Base-by-base conservation (phyloP, 31 red algal species). In the Endocladia muricata region DNA sequence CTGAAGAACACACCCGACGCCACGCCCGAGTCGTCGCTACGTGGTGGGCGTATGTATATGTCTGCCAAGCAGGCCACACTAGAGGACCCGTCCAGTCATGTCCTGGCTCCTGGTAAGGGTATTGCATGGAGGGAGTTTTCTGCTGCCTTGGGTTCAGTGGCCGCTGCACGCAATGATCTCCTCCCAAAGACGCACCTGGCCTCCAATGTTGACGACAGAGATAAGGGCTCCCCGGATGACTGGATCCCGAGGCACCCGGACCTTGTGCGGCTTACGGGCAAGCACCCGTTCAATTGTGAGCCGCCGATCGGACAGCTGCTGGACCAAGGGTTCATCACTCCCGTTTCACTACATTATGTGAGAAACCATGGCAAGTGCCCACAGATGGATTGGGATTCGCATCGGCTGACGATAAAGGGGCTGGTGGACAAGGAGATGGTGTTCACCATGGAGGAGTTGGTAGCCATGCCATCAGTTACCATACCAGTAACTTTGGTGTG, bases 201-300 rank as follows among this genome's bases (percentile, higher is more conserved):
- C 36, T 34, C 36, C 1, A 79, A 94, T 17, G 44, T 92, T 3
- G 89, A 93, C 44, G 74, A 57, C 11, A 74, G 81, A 7, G 94
- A 97, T 52, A 49, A 67, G 13, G 82, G 77, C 21, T 85, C 84
- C 15, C 94, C 94, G 1, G 94, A 97, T 49, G 71, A 77, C 3
- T 97, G 94, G 94, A 78, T 97, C 54, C 86, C 94, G 13, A 69
- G 94, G 37, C 85, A 93, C 66, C 79, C 79, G 2, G 89, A 51
- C n/a, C 40, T 93, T 56, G 74, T 97, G 2, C 79, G 94, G 4
- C 75, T 97, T 32, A 97, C 94, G 19, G 94, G 94, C 11, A 84
- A 89, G 56, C 94, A 97, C 74, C 94, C 94, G 26, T 97, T 97
- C 74, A 97, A 97, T 59, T 85, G 76, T 43, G 94, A 97, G 76